Percentiles rank a stretch among this genome's conserved stretches.
These are phyloP conservation scores for Talaromyces marneffei DNA, from an alignment of 2,329 filamentous ascomycete species.

Conservation along the genomic window DNA sequence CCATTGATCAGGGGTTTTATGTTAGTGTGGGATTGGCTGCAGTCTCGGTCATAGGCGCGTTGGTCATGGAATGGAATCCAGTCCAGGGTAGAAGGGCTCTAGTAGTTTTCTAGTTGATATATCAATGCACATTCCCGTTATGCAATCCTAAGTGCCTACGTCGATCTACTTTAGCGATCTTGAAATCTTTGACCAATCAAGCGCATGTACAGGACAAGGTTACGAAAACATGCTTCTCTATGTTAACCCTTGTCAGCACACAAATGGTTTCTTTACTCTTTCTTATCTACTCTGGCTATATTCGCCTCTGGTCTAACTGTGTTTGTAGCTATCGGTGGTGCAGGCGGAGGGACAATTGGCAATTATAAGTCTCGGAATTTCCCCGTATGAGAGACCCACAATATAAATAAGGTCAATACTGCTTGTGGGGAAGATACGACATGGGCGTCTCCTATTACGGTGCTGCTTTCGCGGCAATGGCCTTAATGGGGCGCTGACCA, in stretches of 20 bases:
- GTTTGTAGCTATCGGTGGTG: slow-evolving; percentile 31
- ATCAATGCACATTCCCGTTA: neutral
- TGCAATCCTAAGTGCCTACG: no score
- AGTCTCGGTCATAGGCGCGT: slow-evolving; percentile 28
- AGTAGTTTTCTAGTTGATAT: neutral
- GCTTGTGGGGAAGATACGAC: slow-evolving; percentile 45
- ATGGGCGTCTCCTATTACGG: slow-evolving; percentile 51
- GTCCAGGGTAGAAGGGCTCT: slow-evolving; percentile 18
- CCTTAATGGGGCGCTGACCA: slow-evolving; percentile 39
- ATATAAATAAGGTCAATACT: no score
- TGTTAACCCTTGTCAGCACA: no score
- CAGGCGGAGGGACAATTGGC: no score
- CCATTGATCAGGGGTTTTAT: slow-evolving; percentile 6
- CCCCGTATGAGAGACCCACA: no score
- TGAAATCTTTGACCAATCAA: no score
- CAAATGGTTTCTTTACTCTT: no score
- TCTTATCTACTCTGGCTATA: no score
- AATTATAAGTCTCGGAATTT: no score
- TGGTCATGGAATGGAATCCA: slow-evolving; percentile 37
- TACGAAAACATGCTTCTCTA: no score
- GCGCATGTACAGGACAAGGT: no score
- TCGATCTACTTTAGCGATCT: no score
- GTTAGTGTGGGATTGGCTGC: slow-evolving; percentile 27
- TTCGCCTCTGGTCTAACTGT: neutral
- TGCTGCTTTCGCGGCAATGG: slow-evolving; percentile 44